Percentiles rank a stretch among this genome's conserved stretches.
These are phyloP conservation scores for Logfia minima DNA, from an alignment of 129 eudicot genomes.

Conservation along the genomic window DNA sequence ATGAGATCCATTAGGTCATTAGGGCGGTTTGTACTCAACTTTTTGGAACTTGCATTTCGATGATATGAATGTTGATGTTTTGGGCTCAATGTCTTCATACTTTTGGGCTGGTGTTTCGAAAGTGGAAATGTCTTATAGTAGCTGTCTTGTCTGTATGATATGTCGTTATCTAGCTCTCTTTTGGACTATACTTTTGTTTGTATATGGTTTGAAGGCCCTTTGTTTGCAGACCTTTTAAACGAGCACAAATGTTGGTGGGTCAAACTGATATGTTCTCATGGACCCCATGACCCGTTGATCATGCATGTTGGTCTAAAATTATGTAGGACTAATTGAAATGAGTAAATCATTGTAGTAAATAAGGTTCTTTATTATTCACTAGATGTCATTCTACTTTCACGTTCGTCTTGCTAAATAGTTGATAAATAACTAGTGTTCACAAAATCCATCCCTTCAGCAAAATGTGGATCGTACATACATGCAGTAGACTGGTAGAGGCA, in stretches of 20 bases:
- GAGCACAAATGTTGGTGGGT: background rate
- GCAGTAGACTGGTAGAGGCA: too few relatives aligned
- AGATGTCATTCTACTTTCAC: too few relatives aligned
- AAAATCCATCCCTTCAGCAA: too few relatives aligned
- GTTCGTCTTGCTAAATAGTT: too few relatives aligned
- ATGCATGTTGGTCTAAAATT: too few relatives aligned
- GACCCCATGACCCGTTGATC: background rate
- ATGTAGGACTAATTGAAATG: too few relatives aligned
- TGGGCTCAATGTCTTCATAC: conserved; percentile 14
- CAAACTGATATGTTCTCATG: background rate
- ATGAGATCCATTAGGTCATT: conserved; percentile 23
- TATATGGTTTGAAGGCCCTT: background rate
- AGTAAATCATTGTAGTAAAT: too few relatives aligned
- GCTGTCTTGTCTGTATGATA: conserved; percentile 7
- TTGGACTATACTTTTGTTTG: conserved; percentile 4
- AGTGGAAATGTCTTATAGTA: conserved; percentile 11
- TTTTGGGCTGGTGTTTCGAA: background rate
- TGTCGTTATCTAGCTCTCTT: conserved; percentile 12
- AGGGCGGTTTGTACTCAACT: conserved; percentile 29
- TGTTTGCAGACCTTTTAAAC: background rate
- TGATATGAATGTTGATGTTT: conserved; percentile 18
- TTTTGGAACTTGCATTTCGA: conserved; percentile 27
- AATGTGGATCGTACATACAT: too few relatives aligned
- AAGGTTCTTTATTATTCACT: too few relatives aligned
- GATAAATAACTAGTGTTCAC: too few relatives aligned